Evolutionary conservation across 2,329 filamentous ascomycete species (phyloP).

Genomic region (Nothomitra cinnamomea): DNA sequence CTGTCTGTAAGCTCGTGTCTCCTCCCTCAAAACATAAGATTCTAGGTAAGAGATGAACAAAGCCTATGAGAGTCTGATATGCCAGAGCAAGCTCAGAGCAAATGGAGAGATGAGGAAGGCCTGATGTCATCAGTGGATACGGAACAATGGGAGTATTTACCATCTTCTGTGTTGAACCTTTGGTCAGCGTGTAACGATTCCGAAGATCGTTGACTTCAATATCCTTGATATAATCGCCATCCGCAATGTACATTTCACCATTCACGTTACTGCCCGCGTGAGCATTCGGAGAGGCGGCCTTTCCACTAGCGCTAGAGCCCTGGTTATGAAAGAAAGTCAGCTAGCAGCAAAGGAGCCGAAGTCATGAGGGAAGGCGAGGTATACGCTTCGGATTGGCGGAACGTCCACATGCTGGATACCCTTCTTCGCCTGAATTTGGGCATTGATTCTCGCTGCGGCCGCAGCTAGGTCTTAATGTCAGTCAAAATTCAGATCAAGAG

Average conservation of each 20-base stretch:
- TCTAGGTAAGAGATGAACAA: conserved; percentile 11
- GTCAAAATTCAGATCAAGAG: background rate
- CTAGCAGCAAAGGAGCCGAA: background rate
- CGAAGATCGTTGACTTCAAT: conserved; percentile 97
- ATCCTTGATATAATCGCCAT: conserved; percentile 96
- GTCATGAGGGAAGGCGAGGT: conserved; percentile 8
- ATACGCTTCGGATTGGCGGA: conserved; percentile 54
- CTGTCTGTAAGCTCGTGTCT: conserved; percentile 30
- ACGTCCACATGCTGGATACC: conserved; percentile 83
- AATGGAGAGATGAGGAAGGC: conserved; percentile 20
- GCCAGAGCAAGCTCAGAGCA: background rate
- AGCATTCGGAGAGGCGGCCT: conserved; percentile 34
- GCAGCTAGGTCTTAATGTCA: conserved; percentile 41
- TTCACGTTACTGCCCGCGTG: conserved; percentile 42
- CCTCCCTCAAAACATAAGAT: conserved; percentile 18
- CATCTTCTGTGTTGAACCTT: conserved; percentile 96
- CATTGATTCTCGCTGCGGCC: conserved; percentile 76
- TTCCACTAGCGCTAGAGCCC: conserved; percentile 33
- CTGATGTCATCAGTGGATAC: conserved; percentile 47
- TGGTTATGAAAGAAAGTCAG: conserved; percentile 12
- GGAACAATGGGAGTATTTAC: conserved; percentile 69
- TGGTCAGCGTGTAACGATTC: conserved; percentile 93
- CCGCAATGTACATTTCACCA: conserved; percentile 80
- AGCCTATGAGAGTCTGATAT: conserved; percentile 7
- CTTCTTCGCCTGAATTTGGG: conserved; percentile 69